These are phyloP conservation scores for Mrakia gelida DNA, from an alignment of 768 basidiomycete species.

Conservation along the genomic window DNA sequence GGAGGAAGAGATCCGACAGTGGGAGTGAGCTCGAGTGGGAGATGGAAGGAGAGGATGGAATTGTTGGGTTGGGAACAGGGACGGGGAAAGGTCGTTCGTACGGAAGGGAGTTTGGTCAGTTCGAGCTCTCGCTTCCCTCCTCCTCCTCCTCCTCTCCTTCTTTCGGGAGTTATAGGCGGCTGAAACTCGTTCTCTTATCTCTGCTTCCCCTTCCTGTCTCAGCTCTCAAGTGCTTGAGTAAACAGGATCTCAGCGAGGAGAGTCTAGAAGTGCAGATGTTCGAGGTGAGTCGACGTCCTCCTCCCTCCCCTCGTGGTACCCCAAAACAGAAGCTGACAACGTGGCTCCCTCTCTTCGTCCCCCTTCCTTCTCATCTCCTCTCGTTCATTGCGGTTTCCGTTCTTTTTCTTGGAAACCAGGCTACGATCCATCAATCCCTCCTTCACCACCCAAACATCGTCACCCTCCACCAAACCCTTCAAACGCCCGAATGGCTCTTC, in stretches of 20 bases:
- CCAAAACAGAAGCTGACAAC: not conserved
- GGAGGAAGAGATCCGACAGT: constrained; percentile 32
- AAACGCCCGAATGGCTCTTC: constrained; percentile 84
- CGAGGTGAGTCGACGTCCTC: constrained; percentile 56
- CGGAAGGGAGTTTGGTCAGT: constrained; percentile 44
- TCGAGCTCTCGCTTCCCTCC: not conserved
- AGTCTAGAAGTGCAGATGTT: constrained; percentile 82
- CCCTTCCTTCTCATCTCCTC: not conserved
- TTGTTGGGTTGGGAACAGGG: constrained; percentile 11
- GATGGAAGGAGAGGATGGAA: constrained; percentile 35
- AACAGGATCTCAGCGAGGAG: constrained; percentile 84
- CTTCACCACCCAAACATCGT: constrained; percentile 89
- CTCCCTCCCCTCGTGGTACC: constrained; percentile 7
- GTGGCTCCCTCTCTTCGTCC: not conserved
- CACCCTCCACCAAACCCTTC: constrained; percentile 80
- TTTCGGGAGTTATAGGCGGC: not conserved
- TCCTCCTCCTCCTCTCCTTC: not conserved
- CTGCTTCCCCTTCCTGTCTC: constrained; percentile 53
- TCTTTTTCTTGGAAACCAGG: constrained; percentile 48
- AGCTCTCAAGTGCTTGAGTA: constrained; percentile 95
- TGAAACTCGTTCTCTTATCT: constrained; percentile 46
- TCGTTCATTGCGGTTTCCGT: constrained; percentile 8
- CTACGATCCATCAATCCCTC: constrained; percentile 90
- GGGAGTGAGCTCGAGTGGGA: constrained; percentile 30
- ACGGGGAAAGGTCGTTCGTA: constrained; percentile 1